These are phyloP conservation scores for Orychophragmus violaceus DNA, from an alignment of 345 rosid genomes.

Conservation along the genomic window DNA sequence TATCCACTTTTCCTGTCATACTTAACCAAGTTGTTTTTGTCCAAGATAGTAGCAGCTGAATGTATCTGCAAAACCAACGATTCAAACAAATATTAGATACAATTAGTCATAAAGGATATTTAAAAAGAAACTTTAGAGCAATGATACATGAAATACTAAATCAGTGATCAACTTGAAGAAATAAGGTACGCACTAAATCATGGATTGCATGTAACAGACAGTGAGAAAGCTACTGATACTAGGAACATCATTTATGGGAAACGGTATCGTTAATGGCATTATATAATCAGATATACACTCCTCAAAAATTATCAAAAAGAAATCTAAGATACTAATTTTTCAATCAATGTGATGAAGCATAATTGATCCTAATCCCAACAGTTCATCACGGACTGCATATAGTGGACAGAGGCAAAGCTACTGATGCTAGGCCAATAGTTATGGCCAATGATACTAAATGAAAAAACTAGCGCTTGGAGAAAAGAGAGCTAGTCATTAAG, in stretches of 20 bases:
- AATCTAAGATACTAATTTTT: not conserved
- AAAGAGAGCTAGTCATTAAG: not conserved
- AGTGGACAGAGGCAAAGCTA: constrained; percentile 1
- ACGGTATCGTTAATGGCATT: not conserved
- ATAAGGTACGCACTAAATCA: constrained; percentile 8
- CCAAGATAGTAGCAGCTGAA: constrained; percentile 86
- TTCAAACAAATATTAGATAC: constrained; percentile 3
- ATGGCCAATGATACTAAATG: not conserved
- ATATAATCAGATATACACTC: constrained; percentile 4
- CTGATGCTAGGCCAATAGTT: not conserved
- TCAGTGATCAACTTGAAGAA: not conserved
- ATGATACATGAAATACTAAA: not conserved
- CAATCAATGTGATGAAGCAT: not conserved
- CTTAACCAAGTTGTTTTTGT: constrained; percentile 82
- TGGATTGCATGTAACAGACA: constrained; percentile 1
- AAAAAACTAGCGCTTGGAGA: not conserved
- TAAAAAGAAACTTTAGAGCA: not conserved
- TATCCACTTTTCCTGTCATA: constrained; percentile 90
- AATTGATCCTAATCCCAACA: constrained; percentile 9
- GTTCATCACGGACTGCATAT: not conserved
- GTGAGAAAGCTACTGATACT: constrained; percentile 1
- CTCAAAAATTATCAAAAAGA: not conserved
- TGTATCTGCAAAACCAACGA: constrained; percentile 51
- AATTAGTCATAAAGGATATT: not conserved
- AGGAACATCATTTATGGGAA: not conserved